Percentiles rank a stretch among this genome's conserved stretches.
phyloP scores from a whole-genome alignment of 2,329 filamentous ascomycete genomes.

The Diaporthe capsici region DNA sequence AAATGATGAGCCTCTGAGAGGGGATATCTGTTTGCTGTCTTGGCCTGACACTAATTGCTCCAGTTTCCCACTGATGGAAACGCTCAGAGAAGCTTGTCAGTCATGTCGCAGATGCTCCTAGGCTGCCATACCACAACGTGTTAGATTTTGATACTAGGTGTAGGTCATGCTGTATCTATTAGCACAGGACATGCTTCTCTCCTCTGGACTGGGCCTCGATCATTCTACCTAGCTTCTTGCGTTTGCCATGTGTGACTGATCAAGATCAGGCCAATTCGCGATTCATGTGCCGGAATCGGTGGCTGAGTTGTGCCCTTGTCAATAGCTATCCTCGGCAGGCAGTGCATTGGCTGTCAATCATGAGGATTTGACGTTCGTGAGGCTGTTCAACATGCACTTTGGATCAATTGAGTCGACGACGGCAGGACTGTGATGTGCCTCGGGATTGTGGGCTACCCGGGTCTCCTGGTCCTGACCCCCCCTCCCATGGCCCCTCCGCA shows the following conservation, averaged over 20 bases:
- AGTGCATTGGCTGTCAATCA: neutral
- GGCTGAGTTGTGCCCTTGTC: neutral
- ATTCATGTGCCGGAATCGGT: neutral
- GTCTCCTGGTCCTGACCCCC: slow-evolving; percentile 3
- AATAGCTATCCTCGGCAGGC: neutral
- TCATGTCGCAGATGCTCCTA: neutral
- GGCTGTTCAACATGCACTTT: neutral
- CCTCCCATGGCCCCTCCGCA: slow-evolving; percentile 24
- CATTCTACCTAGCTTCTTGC: neutral
- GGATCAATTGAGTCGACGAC: neutral
- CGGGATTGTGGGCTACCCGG: slow-evolving; percentile 15
- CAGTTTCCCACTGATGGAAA: neutral
- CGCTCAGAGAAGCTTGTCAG: neutral
- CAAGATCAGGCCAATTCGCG: neutral
- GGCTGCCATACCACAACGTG: slow-evolving; percentile 1
- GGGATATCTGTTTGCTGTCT: neutral
- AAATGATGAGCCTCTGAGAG: neutral
- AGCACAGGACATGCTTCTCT: neutral
- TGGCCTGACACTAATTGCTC: neutral
- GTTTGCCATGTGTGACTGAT: neutral
- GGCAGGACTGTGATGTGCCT: neutral
- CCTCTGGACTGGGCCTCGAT: neutral
- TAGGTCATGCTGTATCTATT: neutral
- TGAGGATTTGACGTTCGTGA: neutral
- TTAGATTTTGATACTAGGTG: neutral